Evolutionary conservation across 306 rosid genomes (phyloP), one percentile per base, ranked within the genome.

Genomic region (Sophora flavescens): DNA sequence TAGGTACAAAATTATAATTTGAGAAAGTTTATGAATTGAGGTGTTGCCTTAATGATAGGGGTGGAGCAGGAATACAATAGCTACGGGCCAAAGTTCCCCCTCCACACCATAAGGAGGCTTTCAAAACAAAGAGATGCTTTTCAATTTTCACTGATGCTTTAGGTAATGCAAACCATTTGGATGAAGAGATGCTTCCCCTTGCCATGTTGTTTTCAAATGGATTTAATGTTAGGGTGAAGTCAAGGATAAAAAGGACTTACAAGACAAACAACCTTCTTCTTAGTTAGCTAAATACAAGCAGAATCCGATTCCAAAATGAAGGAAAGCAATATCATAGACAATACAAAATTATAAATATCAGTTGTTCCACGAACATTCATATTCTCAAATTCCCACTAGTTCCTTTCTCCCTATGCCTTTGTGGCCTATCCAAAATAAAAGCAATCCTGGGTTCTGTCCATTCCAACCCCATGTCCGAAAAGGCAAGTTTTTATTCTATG

Each of bases 251-350:
- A 54, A 54, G 47, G 68, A 74, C 69, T 15, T 58, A 13, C 4
- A 32, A 72, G 44, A 66, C 38, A 78, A 75, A 67, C 74, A 78
- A 78, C 45, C 71, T 32, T 67, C 81, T 57, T 78, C 65, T 60
- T 36, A 28, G n/a, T n/a, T 28, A 16, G 41, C 73, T 16, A 58
- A 33, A 58, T 44, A 74, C 63, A 32, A 10, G 33, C 56, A 78
- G 87, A 72, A 86, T 87, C 88, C 54, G 86, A 90, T 86, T 84
- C 97, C 86, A 79, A 74, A 51, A 53, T 63, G 36, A 73, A 70
- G 18, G 41, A 66, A 74, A 42, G 63, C 17, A 83, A 58, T 64
- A 39, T 73, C 58, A 62, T 36, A 66, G 26, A 80, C 79, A 74
- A 77, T 8, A 56, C 72, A 56, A 39, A 50, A 61, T 45, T 63